phyloP scores from a whole-genome alignment of 176 grass and related monocot genomes.

The Triticum turgidum region DNA sequence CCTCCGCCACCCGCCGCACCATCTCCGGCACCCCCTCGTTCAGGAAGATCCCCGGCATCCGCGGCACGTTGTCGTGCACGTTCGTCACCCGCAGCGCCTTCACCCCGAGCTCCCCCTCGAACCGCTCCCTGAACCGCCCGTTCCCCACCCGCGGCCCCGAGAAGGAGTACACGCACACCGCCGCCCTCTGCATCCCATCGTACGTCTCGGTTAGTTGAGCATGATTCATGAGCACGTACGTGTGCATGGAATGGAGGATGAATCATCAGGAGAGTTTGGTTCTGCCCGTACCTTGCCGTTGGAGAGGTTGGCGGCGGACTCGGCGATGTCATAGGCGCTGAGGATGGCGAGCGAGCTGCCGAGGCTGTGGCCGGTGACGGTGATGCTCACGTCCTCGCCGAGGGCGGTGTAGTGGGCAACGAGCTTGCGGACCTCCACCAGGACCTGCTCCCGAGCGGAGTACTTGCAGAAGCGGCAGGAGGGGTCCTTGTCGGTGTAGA shows the following conservation, averaged over 20 bases:
- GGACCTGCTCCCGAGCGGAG: slow-evolving; percentile 78
- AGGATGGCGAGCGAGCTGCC: slow-evolving; percentile 78
- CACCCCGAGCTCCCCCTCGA: slow-evolving; percentile 61
- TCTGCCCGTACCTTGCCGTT: background rate
- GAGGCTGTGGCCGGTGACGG: slow-evolving; percentile 77
- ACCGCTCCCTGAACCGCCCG: slow-evolving; percentile 57
- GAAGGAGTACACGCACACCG: slow-evolving; percentile 75
- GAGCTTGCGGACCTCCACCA: slow-evolving; percentile 67
- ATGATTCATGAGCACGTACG: no score
- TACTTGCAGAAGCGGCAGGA: slow-evolving; percentile 93
- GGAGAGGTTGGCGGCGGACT: slow-evolving; percentile 40
- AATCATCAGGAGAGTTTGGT: background rate
- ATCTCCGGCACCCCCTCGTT: slow-evolving; percentile 66
- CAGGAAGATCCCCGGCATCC: slow-evolving; percentile 72
- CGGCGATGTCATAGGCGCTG: slow-evolving; percentile 83
- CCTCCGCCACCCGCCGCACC: slow-evolving; percentile 45
- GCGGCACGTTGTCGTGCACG: slow-evolving; percentile 80
- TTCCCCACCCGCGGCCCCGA: slow-evolving; percentile 79
- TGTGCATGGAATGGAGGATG: background rate
- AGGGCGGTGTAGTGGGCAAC: slow-evolving; percentile 28
- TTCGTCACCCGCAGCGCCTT: slow-evolving; percentile 78
- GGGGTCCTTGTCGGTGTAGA: slow-evolving; percentile 78
- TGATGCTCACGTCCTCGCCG: slow-evolving; percentile 79
- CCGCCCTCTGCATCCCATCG: slow-evolving; percentile 2
- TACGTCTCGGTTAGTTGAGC: no score